These are phyloP conservation scores for Phytophthora citrophthora DNA, from an alignment of 352 stramenopile species.

Conservation along the genomic window DNA sequence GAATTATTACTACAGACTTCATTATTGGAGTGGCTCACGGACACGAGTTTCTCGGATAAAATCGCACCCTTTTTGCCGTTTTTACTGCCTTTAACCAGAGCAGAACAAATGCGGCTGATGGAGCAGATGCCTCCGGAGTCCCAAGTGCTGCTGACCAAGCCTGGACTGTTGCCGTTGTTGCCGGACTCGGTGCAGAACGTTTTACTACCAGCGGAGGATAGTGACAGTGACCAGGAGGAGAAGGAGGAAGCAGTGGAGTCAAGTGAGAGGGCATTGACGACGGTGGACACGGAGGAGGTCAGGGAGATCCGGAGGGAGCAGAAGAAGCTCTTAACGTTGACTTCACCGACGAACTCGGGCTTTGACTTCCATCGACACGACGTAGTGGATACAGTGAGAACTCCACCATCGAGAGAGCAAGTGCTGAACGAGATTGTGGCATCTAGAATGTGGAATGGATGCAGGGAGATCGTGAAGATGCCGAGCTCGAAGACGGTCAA, in stretches of 20 bases:
- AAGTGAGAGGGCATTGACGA: background rate
- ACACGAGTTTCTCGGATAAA: conserved; percentile 75
- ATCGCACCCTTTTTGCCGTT: conserved; percentile 79
- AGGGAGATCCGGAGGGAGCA: conserved; percentile 7
- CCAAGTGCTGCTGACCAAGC: conserved; percentile 76
- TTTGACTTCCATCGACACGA: conserved; percentile 74
- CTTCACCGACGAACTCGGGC: conserved; percentile 43
- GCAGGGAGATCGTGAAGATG: conserved; percentile 64
- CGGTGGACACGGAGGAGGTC: conserved; percentile 8
- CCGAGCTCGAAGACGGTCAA: conserved; percentile 67
- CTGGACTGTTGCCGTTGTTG: conserved; percentile 71
- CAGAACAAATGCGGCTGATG: conserved; percentile 73
- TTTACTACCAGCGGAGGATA: conserved; percentile 46
- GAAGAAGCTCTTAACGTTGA: conserved; percentile 26
- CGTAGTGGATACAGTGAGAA: conserved; percentile 31
- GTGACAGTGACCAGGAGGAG: conserved; percentile 17
- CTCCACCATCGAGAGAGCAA: conserved; percentile 44
- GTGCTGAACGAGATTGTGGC: conserved; percentile 73
- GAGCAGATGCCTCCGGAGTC: conserved; percentile 72
- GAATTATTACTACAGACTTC: conserved; percentile 74
- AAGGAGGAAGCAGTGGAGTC: conserved; percentile 3
- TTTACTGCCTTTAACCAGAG: conserved; percentile 67
- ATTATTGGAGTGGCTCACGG: conserved; percentile 84
- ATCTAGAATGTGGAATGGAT: conserved; percentile 60
- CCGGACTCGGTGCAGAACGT: conserved; percentile 60